These are phyloP conservation scores for Nakazawaea populi DNA, from an alignment of 805 yeast genomes.

Conservation along the genomic window DNA sequence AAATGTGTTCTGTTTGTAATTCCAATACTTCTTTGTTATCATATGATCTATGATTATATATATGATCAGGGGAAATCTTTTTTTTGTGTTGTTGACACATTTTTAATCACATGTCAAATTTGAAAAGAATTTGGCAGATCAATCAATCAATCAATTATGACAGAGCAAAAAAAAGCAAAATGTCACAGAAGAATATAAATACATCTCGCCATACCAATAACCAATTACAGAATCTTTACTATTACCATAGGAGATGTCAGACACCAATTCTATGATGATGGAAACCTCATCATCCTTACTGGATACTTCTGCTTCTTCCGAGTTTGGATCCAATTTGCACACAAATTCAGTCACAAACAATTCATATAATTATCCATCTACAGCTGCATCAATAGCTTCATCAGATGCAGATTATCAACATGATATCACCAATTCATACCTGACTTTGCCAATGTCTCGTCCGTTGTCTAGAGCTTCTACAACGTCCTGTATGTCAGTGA, in stretches of 20 bases:
- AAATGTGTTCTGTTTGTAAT: not conserved
- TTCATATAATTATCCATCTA: conserved; percentile 13
- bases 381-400: conserved; percentile 22
- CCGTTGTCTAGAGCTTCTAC: conserved; percentile 57
- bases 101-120: too few relatives aligned
- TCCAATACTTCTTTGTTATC: not conserved
- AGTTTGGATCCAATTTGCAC: conserved; percentile 5
- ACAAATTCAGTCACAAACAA: not conserved
- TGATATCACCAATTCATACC: conserved; percentile 8
- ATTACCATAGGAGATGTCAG: not conserved
- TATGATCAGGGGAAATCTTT: too few relatives aligned
- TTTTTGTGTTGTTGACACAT: too few relatives aligned
- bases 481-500: conserved; percentile 64
- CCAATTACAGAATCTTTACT: not conserved
- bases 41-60: too few relatives aligned
- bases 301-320: conserved; percentile 10
- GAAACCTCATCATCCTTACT: conserved; percentile 8
- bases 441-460: conserved; percentile 33
- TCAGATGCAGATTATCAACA: conserved; percentile 21
- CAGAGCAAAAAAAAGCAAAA: too few relatives aligned
- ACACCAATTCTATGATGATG: not conserved
- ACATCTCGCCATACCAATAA: not conserved
- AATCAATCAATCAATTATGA: too few relatives aligned
- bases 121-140: too few relatives aligned
- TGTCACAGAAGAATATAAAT: not conserved